Evolutionary conservation across 1,284 basidiomycete genomes (phyloP), one percentile per base, ranked within the genome.

Genomic region (Polyporus tsugae): DNA sequence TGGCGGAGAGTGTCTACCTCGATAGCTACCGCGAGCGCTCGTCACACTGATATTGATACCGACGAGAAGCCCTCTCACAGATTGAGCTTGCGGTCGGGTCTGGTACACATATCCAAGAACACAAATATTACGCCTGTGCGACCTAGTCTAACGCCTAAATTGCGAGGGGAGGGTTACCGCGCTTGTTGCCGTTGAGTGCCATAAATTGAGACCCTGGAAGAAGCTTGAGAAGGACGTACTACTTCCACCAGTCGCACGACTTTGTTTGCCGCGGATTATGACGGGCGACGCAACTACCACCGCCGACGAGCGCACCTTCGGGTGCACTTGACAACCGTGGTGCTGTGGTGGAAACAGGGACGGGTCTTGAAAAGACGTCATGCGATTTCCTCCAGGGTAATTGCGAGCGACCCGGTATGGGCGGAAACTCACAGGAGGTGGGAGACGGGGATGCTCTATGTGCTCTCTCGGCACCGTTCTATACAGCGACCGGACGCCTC

Each of bases 401-500:
- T 55, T 36, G 46, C 52, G 55, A 42, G 9, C 22, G 22, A 25
- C 36, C 17, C 52, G 62, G n/a, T 19, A 63, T 19, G 36, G 55
- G 41, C 39, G 25, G 33, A 38, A n/a, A n/a, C 7, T 38, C 55
- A n/a, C 55, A 38, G 29, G 35, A 35, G 53, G 6, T 17, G 29
- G 6, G 3, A 9, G 29, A 35, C 7, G 25, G 19, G 22, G 46
- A 49, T 36, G 59, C 9, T 62, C 44, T 38, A 52, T 36, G 25
- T 13, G 33, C 22, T 41, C 22, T 41, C 39, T 66, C 65, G 65
- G 65, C 35, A 49, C 65, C 65, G 60, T 35, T 25, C 46, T 17
- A 17, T 41, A 66, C 42, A 59, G 22, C 41, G 35, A 49, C 60
- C 65, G 65, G 29, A 22, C 41, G n/a, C 10, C 29, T 55, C 59